These are phyloP conservation scores for Coffea humblotiana DNA, from an alignment of 305 asterid species.

Conservation along the genomic window DNA sequence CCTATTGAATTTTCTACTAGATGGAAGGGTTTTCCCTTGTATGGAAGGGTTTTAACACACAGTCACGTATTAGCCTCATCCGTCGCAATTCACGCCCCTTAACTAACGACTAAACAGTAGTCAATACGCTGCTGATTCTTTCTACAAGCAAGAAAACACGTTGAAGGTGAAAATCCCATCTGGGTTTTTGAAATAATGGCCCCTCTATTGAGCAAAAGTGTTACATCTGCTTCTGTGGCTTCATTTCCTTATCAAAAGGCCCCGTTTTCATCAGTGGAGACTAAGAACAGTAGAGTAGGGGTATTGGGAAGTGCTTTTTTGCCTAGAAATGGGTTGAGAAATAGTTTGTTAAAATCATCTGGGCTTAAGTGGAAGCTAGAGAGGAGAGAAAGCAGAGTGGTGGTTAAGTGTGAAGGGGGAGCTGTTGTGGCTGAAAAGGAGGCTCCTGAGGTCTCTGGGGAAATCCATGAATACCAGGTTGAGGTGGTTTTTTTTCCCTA, in stretches of 20 bases:
- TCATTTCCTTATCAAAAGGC: constrained; percentile 44
- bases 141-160: not conserved
- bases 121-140: constrained; percentile 2
- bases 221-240: constrained; percentile 59
- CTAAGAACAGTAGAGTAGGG: constrained; percentile 32
- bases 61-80: constrained; percentile 2
- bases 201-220: constrained; percentile 70
- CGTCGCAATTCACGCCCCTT: constrained; percentile 15
- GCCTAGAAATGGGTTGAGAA: constrained; percentile 54
- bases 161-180: constrained; percentile 16
- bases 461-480: constrained; percentile 82
- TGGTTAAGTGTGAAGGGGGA: constrained; percentile 65
- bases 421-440: constrained; percentile 90
- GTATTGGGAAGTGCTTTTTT: constrained; percentile 49
- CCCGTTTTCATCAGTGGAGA: constrained; percentile 39
- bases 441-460: constrained; percentile 63
- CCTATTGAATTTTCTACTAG: no score
- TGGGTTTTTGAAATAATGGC: constrained; percentile 53
- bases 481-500: constrained; percentile 51
- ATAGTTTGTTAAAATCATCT: constrained; percentile 46
- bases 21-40: no score
- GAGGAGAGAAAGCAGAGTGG: constrained; percentile 53
- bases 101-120: constrained; percentile 4
- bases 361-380: constrained; percentile 71
- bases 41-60: not conserved